phyloP scores from a whole-genome alignment of 1,284 basidiomycete species.

The Leccinum subrobustum region DNA sequence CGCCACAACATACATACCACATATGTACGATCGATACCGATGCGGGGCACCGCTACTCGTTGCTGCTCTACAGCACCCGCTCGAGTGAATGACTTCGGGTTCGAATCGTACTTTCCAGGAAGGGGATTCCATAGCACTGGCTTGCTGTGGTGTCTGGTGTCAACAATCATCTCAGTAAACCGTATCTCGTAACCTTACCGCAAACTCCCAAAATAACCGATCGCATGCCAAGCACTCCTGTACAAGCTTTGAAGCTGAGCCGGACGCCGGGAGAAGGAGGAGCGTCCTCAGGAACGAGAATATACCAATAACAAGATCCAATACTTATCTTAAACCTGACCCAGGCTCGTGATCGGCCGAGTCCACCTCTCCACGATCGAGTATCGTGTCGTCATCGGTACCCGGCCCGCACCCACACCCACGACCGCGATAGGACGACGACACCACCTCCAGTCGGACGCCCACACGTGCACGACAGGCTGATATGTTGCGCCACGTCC shows the following conservation, averaged over 20 bases:
- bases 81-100: background rate
- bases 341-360: background rate
- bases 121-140: background rate
- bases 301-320: background rate
- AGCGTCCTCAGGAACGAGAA: background rate
- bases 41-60: background rate
- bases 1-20: background rate
- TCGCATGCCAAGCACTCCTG: background rate
- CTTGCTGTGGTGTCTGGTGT: background rate
- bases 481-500: background rate
- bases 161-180: background rate
- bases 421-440: background rate
- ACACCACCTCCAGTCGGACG: background rate
- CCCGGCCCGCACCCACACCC: background rate
- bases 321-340: background rate
- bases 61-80: background rate
- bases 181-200: background rate
- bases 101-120: background rate
- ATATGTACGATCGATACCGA: background rate
- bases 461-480: background rate
- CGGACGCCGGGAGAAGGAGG: background rate
- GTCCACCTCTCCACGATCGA: background rate
- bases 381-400: background rate
- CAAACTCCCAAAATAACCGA: background rate
- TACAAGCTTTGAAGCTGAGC: background rate